These are phyloP conservation scores for Didymella sp. DNA, from an alignment of 2,329 filamentous ascomycete genomes.

Conservation along the genomic window DNA sequence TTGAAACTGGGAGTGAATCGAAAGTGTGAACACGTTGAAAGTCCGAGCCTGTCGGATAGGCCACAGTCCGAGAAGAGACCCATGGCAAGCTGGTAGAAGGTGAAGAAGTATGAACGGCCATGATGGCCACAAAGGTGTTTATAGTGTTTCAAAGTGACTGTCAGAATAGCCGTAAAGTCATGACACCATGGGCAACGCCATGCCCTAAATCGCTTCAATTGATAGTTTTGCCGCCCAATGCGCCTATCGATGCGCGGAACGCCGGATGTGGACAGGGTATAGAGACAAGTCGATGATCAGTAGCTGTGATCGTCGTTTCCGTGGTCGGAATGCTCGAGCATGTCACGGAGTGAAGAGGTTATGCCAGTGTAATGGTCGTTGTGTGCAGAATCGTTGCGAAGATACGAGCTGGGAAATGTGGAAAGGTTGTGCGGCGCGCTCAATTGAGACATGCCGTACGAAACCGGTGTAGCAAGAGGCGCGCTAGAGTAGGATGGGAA, in stretches of 20 bases:
- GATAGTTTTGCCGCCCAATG: slow-evolving; percentile 10
- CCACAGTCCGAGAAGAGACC: slow-evolving; percentile 5
- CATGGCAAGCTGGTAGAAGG: not conserved
- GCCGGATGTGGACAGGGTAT: slow-evolving; percentile 5
- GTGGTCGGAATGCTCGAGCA: slow-evolving; percentile 41
- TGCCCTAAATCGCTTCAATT: slow-evolving; percentile 8
- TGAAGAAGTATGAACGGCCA: slow-evolving; percentile 5
- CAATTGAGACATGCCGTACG: slow-evolving; percentile 47
- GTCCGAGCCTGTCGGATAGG: slow-evolving; percentile 14
- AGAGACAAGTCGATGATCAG: slow-evolving; percentile 6
- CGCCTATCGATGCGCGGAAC: slow-evolving; percentile 11
- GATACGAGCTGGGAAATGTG: slow-evolving; percentile 47
- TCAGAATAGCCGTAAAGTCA: slow-evolving; percentile 17
- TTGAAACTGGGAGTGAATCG: not conserved
- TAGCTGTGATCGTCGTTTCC: slow-evolving; percentile 42
- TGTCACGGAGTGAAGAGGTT: slow-evolving; percentile 47
- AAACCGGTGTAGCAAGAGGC: slow-evolving; percentile 48
- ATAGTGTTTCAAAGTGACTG: not conserved
- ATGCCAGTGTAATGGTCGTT: slow-evolving; percentile 47
- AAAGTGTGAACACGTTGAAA: slow-evolving; percentile 7
- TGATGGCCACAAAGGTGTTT: not conserved
- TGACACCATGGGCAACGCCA: slow-evolving; percentile 7
- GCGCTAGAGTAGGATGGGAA: slow-evolving; percentile 51
- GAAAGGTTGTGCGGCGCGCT: slow-evolving; percentile 52
- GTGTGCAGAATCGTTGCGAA: slow-evolving; percentile 46